Evolutionary conservation across 2,329 filamentous ascomycete species (phyloP).

Genomic region (Aspergillus piperis): DNA sequence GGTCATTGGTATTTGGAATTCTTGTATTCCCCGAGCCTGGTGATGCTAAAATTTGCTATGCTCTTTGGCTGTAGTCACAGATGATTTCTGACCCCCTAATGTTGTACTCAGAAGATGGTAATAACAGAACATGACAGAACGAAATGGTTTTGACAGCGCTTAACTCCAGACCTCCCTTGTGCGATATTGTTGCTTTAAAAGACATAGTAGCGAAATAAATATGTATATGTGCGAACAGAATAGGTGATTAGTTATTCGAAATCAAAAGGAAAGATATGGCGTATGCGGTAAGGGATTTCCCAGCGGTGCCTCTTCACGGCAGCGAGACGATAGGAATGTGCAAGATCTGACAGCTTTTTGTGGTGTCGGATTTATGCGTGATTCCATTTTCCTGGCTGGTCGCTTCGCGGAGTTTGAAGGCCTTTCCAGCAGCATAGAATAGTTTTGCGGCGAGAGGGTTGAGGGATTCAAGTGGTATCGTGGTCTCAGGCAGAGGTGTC

Average conservation of each 20-base stretch:
- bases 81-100: not conserved
- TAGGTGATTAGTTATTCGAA: constrained; percentile 3
- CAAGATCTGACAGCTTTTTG: not conserved
- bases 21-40: not conserved
- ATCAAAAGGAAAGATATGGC: not conserved
- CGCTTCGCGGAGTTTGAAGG: constrained; percentile 15
- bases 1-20: not conserved
- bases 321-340: constrained; percentile 5
- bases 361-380: not conserved
- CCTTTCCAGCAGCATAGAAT: constrained; percentile 13
- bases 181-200: constrained; percentile 4
- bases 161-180: constrained; percentile 4
- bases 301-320: not conserved
- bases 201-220: constrained; percentile 1
- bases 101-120: not conserved
- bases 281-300: not conserved
- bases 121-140: not conserved
- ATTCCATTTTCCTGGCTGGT: constrained; percentile 3
- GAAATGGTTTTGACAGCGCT: constrained; percentile 5
- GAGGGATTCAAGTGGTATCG: constrained; percentile 8
- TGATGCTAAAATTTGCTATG: not conserved
- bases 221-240: constrained; percentile 7
- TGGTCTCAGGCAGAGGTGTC: not conserved
- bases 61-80: not conserved
- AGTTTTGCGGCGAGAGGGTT: constrained; percentile 17